Conservation (phyloP, 148 eudicot species). For the Arctostaphylos glauca region DNA sequence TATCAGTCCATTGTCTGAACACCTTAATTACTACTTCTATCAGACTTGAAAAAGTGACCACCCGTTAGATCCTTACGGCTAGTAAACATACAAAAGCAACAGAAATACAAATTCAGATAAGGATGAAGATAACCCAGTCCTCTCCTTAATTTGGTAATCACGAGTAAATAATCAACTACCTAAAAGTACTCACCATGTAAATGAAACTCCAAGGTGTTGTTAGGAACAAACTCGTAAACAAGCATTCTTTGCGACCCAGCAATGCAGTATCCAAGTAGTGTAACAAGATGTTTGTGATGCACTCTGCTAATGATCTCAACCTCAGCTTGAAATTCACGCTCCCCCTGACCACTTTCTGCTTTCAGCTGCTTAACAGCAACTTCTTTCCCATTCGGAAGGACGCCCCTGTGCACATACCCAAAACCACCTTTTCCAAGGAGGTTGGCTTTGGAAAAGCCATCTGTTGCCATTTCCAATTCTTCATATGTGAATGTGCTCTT, state of each 20-base stretch:
- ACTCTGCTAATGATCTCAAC: constrained; percentile 96
- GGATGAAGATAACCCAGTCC: not conserved
- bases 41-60: not conserved
- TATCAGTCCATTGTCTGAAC: constrained; percentile 10
- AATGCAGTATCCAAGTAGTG: constrained; percentile 94
- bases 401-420: constrained; percentile 86
- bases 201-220: constrained; percentile 79
- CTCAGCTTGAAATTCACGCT: constrained; percentile 93
- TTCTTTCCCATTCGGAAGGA: constrained; percentile 93
- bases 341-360: constrained; percentile 95
- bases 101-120: not conserved
- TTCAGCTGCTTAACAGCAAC: constrained; percentile 89
- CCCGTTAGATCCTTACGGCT: not conserved
- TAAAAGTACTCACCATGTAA: constrained; percentile 54
- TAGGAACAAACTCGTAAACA: constrained; percentile 92
- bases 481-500: constrained; percentile 85
- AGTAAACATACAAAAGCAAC: not conserved
- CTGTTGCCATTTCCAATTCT: constrained; percentile 82
- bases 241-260: constrained; percentile 79
- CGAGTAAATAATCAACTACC: not conserved
- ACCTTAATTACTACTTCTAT: not conserved
- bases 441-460: constrained; percentile 77
- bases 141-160: not conserved
- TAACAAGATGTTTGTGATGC: constrained; percentile 97
- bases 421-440: constrained; percentile 97